These are phyloP conservation scores for Penstemon eatonii DNA, from an alignment of 257 asterid species.

Conservation along the genomic window DNA sequence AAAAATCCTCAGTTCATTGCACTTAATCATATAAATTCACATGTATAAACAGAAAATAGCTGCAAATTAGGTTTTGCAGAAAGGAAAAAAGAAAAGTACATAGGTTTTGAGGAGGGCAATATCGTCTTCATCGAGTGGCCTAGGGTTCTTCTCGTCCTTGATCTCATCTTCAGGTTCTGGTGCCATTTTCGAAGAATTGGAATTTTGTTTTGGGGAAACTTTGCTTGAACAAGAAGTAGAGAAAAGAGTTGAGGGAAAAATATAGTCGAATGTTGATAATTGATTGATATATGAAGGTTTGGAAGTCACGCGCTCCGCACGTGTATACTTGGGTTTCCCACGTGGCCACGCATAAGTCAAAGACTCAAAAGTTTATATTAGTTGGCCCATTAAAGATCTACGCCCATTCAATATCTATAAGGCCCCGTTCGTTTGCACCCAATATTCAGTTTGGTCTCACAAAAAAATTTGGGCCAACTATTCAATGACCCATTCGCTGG, in stretches of 20 bases:
- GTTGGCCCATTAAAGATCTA: too few species aligned
- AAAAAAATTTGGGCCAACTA: too few species aligned
- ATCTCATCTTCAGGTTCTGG: constrained; percentile 76
- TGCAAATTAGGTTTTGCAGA: constrained; percentile 37
- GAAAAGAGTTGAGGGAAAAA: background rate
- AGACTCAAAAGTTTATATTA: too few species aligned
- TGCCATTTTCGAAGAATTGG: constrained; percentile 32
- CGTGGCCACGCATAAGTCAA: background rate
- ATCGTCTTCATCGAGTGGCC: constrained; percentile 89
- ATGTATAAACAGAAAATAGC: background rate
- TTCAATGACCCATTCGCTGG: too few species aligned
- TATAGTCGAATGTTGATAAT: too few species aligned
- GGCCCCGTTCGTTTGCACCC: too few species aligned
- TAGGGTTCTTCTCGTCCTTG: constrained; percentile 93
- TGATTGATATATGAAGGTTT: background rate
- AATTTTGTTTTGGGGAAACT: constrained; percentile 14
- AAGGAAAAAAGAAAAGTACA: constrained; percentile 31
- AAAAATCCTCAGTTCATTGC: constrained; percentile 1
- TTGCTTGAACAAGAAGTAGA: constrained; percentile 34
- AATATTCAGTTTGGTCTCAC: too few species aligned
- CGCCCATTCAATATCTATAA: too few species aligned
- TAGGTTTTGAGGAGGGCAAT: constrained; percentile 93
- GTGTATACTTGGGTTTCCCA: constrained; percentile 3
- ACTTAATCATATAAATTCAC: background rate
- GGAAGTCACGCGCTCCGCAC: background rate